phyloP scores from a whole-genome alignment of 1,284 basidiomycete species.

The Chondrostereum purpureum region DNA sequence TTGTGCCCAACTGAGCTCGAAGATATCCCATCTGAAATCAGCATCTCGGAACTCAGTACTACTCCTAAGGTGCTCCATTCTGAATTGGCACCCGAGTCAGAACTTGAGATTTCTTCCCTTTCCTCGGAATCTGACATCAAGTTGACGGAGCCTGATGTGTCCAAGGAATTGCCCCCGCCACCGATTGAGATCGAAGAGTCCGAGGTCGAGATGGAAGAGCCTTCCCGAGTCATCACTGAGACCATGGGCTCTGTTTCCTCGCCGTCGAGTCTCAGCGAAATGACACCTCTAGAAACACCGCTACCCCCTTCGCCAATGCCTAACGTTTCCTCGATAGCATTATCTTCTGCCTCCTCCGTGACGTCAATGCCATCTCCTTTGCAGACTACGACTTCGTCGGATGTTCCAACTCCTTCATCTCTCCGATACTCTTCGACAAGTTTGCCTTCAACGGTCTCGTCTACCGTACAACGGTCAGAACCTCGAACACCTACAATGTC shows the following conservation, averaged over 20 bases:
- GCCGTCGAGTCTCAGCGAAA: slow-evolving; percentile 19
- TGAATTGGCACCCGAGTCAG: not conserved
- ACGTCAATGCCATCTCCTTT: slow-evolving; percentile 1
- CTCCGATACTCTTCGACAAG: slow-evolving; percentile 6
- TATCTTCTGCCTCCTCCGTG: slow-evolving; percentile 1
- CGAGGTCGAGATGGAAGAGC: not conserved
- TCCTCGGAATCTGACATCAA: not conserved
- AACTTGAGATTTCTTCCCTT: not conserved
- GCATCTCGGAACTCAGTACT: too few relatives aligned
- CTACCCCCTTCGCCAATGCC: slow-evolving; percentile 32
- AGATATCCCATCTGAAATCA: slow-evolving; percentile 32
- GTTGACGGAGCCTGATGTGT: not conserved
- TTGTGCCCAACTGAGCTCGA: slow-evolving; percentile 35
- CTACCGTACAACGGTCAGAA: not conserved
- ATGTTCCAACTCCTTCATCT: slow-evolving; percentile 1
- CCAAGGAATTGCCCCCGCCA: not conserved
- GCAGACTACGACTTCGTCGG: not conserved
- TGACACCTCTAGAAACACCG: slow-evolving; percentile 30
- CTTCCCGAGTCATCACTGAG: not conserved
- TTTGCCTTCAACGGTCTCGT: slow-evolving; percentile 8
- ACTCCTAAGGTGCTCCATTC: slow-evolving; percentile 26
- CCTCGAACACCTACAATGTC: slow-evolving; percentile 1
- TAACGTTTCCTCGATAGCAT: slow-evolving; percentile 8
- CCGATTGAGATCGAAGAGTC: not conserved
- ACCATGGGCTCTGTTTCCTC: slow-evolving; percentile 20